phyloP scores from a whole-genome alignment of 2,329 filamentous ascomycete genomes.

The Microsporum audouinii region DNA sequence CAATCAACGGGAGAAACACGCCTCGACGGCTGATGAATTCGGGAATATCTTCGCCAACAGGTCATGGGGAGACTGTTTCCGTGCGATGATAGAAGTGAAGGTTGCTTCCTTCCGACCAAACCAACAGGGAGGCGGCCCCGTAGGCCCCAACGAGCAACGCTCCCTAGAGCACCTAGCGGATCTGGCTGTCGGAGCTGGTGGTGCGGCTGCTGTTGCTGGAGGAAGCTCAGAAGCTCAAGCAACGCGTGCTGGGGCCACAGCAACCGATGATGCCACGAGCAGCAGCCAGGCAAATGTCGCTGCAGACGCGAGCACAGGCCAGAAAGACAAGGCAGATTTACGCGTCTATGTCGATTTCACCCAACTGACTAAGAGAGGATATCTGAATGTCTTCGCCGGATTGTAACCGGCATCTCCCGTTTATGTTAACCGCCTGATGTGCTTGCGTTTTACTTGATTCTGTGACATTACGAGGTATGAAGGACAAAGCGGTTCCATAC shows the following conservation, averaged over 20 bases:
- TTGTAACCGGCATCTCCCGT: background rate
- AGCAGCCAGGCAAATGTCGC: background rate
- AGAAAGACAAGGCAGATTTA: slow-evolving; percentile 16
- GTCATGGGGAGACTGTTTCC: slow-evolving; percentile 33
- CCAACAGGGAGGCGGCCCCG: slow-evolving; percentile 15
- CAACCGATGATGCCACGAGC: slow-evolving; percentile 5
- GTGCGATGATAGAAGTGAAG: slow-evolving; percentile 30
- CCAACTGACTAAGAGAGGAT: slow-evolving; percentile 32
- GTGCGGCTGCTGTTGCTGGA: slow-evolving; percentile 17
- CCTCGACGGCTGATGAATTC: slow-evolving; percentile 24
- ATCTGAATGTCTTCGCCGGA: slow-evolving; percentile 30
- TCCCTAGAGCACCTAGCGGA: slow-evolving; percentile 36
- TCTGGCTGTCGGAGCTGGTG: slow-evolving; percentile 34
- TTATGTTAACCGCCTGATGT: background rate
- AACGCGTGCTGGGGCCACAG: slow-evolving; percentile 5
- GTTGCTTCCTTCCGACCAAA: slow-evolving; percentile 22
- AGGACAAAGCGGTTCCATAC: background rate
- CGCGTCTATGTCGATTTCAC: slow-evolving; percentile 31
- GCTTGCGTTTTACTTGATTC: background rate
- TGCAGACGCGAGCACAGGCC: background rate
- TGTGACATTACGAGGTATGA: background rate
- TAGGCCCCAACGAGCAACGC: slow-evolving; percentile 34
- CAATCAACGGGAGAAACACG: slow-evolving; percentile 32
- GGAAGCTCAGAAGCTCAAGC: slow-evolving; percentile 7
- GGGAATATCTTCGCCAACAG: slow-evolving; percentile 30